phyloP scores from a whole-genome alignment of 768 basidiomycete genomes.

The Amanita molliuscula region DNA sequence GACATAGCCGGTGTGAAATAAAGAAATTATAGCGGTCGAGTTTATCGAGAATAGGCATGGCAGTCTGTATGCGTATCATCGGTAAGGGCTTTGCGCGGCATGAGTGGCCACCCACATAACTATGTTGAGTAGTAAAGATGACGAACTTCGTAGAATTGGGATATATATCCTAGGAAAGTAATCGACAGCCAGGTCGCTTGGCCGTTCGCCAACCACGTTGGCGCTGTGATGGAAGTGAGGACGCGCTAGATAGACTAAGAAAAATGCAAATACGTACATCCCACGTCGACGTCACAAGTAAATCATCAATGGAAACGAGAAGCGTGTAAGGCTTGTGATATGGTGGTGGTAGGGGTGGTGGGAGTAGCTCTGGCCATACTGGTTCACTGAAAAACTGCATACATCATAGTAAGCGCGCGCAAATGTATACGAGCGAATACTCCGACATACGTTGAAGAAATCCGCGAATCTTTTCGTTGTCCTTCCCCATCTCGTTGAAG shows the following conservation, averaged over 20 bases:
- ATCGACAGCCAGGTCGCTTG: slow-evolving; percentile 94
- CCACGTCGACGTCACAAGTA: slow-evolving; percentile 89
- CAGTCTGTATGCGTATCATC: slow-evolving; percentile 50
- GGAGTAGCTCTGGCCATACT: slow-evolving; percentile 85
- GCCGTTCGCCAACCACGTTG: slow-evolving; percentile 95
- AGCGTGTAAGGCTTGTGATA: slow-evolving; percentile 90
- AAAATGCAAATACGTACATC: slow-evolving; percentile 56
- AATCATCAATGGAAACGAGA: slow-evolving; percentile 83
- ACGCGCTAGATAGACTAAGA: neutral
- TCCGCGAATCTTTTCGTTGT: slow-evolving; percentile 52
- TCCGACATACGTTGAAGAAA: slow-evolving; percentile 53
- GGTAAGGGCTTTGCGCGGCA: neutral
- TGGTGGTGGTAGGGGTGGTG: slow-evolving; percentile 71
- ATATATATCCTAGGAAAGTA: slow-evolving; percentile 97
- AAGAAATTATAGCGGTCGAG: slow-evolving; percentile 90
- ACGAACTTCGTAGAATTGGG: slow-evolving; percentile 98
- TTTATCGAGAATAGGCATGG: slow-evolving; percentile 80
- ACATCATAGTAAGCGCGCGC: neutral
- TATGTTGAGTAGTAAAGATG: slow-evolving; percentile 84
- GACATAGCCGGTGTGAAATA: slow-evolving; percentile 84
- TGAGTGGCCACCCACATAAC: slow-evolving; percentile 56
- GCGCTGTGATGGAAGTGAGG: slow-evolving; percentile 36
- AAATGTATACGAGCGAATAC: neutral
- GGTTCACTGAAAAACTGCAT: slow-evolving; percentile 86
- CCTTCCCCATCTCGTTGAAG: slow-evolving; percentile 53